These are phyloP conservation scores for Aspergillus nomiae DNA, from an alignment of 2,329 filamentous ascomycete genomes.

Conservation along the genomic window DNA sequence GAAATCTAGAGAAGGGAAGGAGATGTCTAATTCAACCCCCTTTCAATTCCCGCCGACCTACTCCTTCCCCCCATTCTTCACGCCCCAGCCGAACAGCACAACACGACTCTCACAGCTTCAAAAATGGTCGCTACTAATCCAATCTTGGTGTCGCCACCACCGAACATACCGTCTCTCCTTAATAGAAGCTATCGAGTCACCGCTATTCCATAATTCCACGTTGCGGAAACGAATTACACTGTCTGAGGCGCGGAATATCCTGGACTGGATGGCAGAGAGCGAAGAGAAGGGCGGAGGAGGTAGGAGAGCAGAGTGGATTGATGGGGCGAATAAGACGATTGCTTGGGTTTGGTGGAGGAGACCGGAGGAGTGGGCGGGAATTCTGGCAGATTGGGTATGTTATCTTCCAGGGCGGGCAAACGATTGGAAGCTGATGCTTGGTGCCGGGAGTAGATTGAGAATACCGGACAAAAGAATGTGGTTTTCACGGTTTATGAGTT, in stretches of 20 bases:
- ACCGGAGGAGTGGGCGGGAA: constrained; percentile 85
- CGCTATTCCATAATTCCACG: constrained; percentile 56
- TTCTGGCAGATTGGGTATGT: constrained; percentile 70
- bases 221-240: constrained; percentile 51
- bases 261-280: constrained; percentile 57
- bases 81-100: constrained; percentile 48
- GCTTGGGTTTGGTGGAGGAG: constrained; percentile 83
- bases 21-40: constrained; percentile 20
- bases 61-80: constrained; percentile 58
- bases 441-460: constrained; percentile 58
- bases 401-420: background rate
- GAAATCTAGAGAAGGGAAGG: background rate
- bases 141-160: constrained; percentile 78
- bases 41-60: constrained; percentile 47
- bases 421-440: constrained; percentile 1
- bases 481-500: constrained; percentile 94
- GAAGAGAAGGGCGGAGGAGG: constrained; percentile 51
- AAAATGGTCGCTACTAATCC: constrained; percentile 86
- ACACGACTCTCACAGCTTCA: constrained; percentile 58
- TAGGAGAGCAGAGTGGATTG: constrained; percentile 62
- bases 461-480: constrained; percentile 82
- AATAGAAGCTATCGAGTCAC: constrained; percentile 60
- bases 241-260: constrained; percentile 54
- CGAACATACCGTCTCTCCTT: constrained; percentile 75
- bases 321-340: constrained; percentile 52